These are phyloP conservation scores for Venustampulla echinocandica DNA, from an alignment of 495 filamentous ascomycete species.

Conservation along the genomic window DNA sequence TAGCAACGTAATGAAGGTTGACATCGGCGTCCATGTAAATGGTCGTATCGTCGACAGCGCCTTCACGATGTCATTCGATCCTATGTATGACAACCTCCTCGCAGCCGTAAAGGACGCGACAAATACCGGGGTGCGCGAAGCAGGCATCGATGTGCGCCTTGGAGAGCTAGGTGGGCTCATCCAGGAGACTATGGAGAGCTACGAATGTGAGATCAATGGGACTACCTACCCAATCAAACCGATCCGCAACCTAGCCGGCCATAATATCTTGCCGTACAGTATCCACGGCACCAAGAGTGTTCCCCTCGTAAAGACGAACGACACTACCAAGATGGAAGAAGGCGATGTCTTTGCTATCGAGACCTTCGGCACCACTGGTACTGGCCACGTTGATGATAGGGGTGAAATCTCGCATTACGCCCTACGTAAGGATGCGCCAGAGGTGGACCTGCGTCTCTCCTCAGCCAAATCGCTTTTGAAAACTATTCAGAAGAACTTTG, in stretches of 20 bases:
- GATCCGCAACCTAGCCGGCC: constrained; percentile 80
- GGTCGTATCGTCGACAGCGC: constrained; percentile 87
- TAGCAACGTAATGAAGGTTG: constrained; percentile 83
- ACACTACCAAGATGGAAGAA: constrained; percentile 85
- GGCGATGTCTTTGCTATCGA: constrained; percentile 90
- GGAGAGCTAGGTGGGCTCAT: constrained; percentile 68
- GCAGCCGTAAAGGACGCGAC: constrained; percentile 79
- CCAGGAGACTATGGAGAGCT: constrained; percentile 84
- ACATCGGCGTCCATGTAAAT: constrained; percentile 86
- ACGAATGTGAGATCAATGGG: constrained; percentile 71
- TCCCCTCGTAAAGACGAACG: constrained; percentile 72
- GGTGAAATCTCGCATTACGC: constrained; percentile 90
- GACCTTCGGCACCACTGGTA: constrained; percentile 89
- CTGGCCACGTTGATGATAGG: constrained; percentile 69
- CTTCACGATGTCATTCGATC: constrained; percentile 83
- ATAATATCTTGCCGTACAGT: constrained; percentile 74
- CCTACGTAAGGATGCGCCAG: constrained; percentile 49
- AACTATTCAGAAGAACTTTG: constrained; percentile 89
- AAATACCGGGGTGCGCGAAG: constrained; percentile 81
- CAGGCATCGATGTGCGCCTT: constrained; percentile 72
- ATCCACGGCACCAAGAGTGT: constrained; percentile 87
- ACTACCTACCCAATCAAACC: constrained; percentile 71
- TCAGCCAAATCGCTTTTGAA: constrained; percentile 77
- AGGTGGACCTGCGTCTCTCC: constrained; percentile 55
- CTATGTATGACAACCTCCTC: constrained; percentile 72